Percentiles rank a stretch among this genome's conserved stretches.
Conservation (phyloP, 108 stramenopile species). For the Skeletonema potamos region DNA sequence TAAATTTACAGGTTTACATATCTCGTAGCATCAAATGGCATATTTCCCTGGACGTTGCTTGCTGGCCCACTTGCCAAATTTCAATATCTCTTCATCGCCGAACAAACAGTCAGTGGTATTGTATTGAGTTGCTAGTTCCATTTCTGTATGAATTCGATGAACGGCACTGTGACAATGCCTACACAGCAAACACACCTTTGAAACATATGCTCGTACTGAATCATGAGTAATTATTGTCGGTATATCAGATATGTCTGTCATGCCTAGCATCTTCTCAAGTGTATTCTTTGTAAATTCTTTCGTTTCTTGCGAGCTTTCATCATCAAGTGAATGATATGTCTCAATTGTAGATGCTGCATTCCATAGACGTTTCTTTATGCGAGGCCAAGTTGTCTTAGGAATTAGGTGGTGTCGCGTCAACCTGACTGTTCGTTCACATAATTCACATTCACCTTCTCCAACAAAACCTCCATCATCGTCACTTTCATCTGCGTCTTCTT, state of each 20-base stretch:
- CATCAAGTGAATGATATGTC: slow-evolving; percentile 7
- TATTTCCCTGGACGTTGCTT: slow-evolving; percentile 67
- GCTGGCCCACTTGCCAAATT: slow-evolving; percentile 73
- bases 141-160: slow-evolving; percentile 61
- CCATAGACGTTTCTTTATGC: slow-evolving; percentile 53
- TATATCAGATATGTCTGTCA: slow-evolving; percentile 8
- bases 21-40: slow-evolving; percentile 16
- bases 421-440: slow-evolving; percentile 71
- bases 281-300: slow-evolving; percentile 19
- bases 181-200: slow-evolving; percentile 57
- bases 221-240: slow-evolving; percentile 22
- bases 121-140: slow-evolving; percentile 62
- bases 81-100: slow-evolving; percentile 49
- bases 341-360: slow-evolving; percentile 47
- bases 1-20: slow-evolving; percentile 11
- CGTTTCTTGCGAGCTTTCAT: slow-evolving; percentile 5
- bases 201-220: slow-evolving; percentile 37
- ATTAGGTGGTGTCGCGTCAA: slow-evolving; percentile 73
- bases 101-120: slow-evolving; percentile 57
- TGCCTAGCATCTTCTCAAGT: slow-evolving; percentile 40
- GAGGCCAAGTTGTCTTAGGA: slow-evolving; percentile 62
- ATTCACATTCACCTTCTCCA: slow-evolving; percentile 72
- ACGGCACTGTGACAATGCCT: slow-evolving; percentile 66
- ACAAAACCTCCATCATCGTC: slow-evolving; percentile 38
- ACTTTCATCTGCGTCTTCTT: slow-evolving; percentile 7